These are phyloP conservation scores for Bipolaris cookei DNA, from an alignment of 2,329 filamentous ascomycete species.

Conservation along the genomic window DNA sequence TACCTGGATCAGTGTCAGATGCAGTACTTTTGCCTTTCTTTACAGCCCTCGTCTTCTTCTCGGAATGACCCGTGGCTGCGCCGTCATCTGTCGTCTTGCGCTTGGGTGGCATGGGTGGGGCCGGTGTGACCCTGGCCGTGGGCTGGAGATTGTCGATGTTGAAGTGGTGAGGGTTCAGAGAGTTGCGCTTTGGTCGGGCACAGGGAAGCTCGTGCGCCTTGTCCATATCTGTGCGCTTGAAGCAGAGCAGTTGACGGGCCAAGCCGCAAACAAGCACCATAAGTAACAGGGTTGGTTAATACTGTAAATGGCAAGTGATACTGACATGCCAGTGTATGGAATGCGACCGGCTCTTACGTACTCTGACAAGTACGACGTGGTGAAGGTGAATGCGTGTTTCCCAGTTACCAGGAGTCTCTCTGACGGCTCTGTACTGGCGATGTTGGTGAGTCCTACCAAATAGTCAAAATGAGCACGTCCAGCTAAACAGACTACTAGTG, in stretches of 20 bases:
- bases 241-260: constrained; percentile 7
- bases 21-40: constrained; percentile 6
- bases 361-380: not conserved
- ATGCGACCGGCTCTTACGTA: constrained; percentile 1
- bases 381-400: constrained; percentile 6
- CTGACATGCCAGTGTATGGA: constrained; percentile 5
- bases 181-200: constrained; percentile 1
- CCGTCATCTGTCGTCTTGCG: constrained; percentile 12
- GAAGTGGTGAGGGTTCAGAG: not conserved
- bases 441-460: not conserved
- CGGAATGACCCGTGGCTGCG: constrained; percentile 2
- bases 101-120: constrained; percentile 17
- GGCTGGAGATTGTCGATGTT: not conserved
- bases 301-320: constrained; percentile 5
- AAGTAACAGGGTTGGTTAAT: constrained; percentile 2
- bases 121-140: constrained; percentile 5
- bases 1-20: constrained; percentile 2
- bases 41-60: constrained; percentile 8
- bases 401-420: not conserved
- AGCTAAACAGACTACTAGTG: constrained; percentile 1
- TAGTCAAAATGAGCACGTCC: not conserved
- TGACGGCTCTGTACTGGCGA: not conserved
- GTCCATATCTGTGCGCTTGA: constrained; percentile 15
- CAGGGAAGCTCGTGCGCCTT: constrained; percentile 14
- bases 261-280: constrained; percentile 8